Percentiles rank a stretch among this genome's conserved stretches.
These are phyloP conservation scores for Leccinellum rugosiceps DNA, from an alignment of 768 basidiomycete genomes.

Conservation along the genomic window DNA sequence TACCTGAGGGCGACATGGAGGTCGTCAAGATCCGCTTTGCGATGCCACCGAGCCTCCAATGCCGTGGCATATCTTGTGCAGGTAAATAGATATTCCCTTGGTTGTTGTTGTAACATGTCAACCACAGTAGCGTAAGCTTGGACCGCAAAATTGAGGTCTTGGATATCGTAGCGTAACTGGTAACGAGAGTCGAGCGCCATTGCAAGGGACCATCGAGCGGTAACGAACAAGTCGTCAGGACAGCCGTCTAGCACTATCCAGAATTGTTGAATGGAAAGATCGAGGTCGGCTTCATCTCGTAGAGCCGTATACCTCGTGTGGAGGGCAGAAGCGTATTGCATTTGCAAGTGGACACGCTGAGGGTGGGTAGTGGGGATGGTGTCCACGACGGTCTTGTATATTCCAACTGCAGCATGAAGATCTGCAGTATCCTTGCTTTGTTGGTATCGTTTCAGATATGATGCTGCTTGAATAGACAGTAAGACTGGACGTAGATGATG, in stretches of 20 bases:
- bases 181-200: slow-evolving; percentile 11
- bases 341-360: slow-evolving; percentile 9
- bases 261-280: slow-evolving; percentile 16
- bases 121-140: slow-evolving; percentile 10
- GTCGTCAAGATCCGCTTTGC: slow-evolving; percentile 10
- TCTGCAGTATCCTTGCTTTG: slow-evolving; percentile 10
- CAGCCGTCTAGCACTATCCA: slow-evolving; percentile 1
- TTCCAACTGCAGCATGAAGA: slow-evolving; percentile 13
- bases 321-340: slow-evolving; percentile 21
- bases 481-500: slow-evolving; percentile 11
- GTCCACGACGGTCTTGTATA: slow-evolving; percentile 1
- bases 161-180: slow-evolving; percentile 6
- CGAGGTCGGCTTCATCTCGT: slow-evolving; percentile 16
- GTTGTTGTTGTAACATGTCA: slow-evolving; percentile 1
- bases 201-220: slow-evolving; percentile 5
- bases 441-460: slow-evolving; percentile 8
- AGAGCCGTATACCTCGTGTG: slow-evolving; percentile 10
- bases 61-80: slow-evolving; percentile 6
- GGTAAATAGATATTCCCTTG: not conserved
- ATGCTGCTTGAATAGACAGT: slow-evolving; percentile 10
- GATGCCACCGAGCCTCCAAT: slow-evolving; percentile 4
- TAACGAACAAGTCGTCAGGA: slow-evolving; percentile 1
- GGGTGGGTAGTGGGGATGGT: slow-evolving; percentile 7
- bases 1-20: slow-evolving; percentile 12
- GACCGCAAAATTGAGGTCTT: slow-evolving; percentile 13